phyloP scores from a whole-genome alignment of 2,329 filamentous ascomycete species.

The Calonectria pteridis region DNA sequence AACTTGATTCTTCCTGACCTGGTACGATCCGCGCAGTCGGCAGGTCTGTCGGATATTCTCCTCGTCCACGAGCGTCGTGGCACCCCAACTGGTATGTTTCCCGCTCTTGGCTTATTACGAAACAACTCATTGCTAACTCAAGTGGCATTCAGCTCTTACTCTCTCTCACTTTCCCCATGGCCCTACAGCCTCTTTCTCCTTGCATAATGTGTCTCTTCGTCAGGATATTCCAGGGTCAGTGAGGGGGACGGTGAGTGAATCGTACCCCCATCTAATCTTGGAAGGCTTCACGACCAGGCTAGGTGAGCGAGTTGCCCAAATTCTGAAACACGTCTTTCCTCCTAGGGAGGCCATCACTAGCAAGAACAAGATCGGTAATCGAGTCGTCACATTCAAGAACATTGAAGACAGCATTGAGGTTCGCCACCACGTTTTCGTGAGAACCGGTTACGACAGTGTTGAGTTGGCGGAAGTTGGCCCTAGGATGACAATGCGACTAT shows the following conservation, averaged over 20 bases:
- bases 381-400: slow-evolving; percentile 95
- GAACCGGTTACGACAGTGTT: slow-evolving; percentile 89
- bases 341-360: slow-evolving; percentile 81
- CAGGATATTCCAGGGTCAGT: slow-evolving; percentile 92
- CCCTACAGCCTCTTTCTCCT: slow-evolving; percentile 81
- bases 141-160: slow-evolving; percentile 71
- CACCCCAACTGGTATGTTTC: slow-evolving; percentile 73
- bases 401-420: slow-evolving; percentile 95
- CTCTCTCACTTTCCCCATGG: slow-evolving; percentile 90
- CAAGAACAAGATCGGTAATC: slow-evolving; percentile 82
- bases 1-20: slow-evolving; percentile 90
- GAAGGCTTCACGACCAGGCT: slow-evolving; percentile 89
- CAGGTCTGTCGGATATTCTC: slow-evolving; percentile 86
- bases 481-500: slow-evolving; percentile 96
- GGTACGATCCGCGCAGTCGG: slow-evolving; percentile 82
- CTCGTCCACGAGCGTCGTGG: slow-evolving; percentile 93
- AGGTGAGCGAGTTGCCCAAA: slow-evolving; percentile 86
- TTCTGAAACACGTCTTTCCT: slow-evolving; percentile 94
- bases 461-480: slow-evolving; percentile 92
- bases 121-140: too few species aligned
- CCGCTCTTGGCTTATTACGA: too few species aligned
- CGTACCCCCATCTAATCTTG: slow-evolving; percentile 94
- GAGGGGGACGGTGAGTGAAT: slow-evolving; percentile 89
- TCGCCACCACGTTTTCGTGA: slow-evolving; percentile 85
- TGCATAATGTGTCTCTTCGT: slow-evolving; percentile 93